Evolutionary conservation across 2,329 filamentous ascomycete species (phyloP), one percentile per base, ranked within the genome.

Genomic region (Colletotrichum melonis): DNA sequence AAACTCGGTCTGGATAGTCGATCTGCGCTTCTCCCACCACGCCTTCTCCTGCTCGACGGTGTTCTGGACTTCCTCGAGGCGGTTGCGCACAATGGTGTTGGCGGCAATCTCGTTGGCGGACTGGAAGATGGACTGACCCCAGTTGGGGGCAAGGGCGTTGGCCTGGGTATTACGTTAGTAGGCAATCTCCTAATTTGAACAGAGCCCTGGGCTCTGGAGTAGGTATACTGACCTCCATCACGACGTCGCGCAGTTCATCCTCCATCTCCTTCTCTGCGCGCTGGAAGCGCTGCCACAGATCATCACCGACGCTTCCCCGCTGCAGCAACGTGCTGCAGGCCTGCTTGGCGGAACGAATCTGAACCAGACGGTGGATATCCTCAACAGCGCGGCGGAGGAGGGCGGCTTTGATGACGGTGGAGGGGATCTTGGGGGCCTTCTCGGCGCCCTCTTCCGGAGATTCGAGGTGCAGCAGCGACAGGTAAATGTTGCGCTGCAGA

Each of bases 231-330:
- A 97, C 95, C 92, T 98, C 96, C 78, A 92, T 90, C 42, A 98
- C 95, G 28, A 98, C 96, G 84, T 99, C 97, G 78, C 94, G 91
- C 74, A 99, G 88, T 85, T 99, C 97, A 77, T 95, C 94, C 85
- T 99, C 95, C 88, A 98, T 97, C 85, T 99, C 97, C 86, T 97
- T 95, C 89, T 99, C 97, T 0, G 96, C 97, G 63, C 95, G 90
- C 84, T 92, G 85, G 83, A 98, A 98, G 52, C 96, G 89, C 86
- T 98, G 94, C 93, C 95, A 98, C 77, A 99, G 84, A 82, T 99
- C 97, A 81, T 99, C 97, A 16, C 97, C 96, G 1, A 99, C 95
- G 79, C 95, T 97, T 62, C 97, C 97, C 75, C 95, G 89, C 84
- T 97, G 95, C 78, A 98, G 84, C 76, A 99, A 86, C 28, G 92